Evolutionary conservation across 1,139 yeast genomes (phyloP).

Genomic region (Saccharomyces hybrid): DNA sequence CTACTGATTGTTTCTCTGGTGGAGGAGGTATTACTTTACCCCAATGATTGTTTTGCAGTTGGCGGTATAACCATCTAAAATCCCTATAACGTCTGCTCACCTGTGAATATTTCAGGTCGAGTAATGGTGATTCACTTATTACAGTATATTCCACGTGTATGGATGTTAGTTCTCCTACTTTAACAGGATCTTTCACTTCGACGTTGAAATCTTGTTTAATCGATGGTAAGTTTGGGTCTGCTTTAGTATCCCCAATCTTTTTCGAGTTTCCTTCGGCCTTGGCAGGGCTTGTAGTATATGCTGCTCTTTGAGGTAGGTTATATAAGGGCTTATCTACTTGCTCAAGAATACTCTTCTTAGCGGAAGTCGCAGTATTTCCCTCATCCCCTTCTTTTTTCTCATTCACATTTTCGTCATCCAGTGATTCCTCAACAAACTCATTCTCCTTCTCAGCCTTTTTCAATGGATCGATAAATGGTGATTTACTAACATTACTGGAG

Average conservation of each 20-base stretch:
- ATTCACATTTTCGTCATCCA: slow-evolving; percentile 7
- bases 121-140: slow-evolving; percentile 41
- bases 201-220: slow-evolving; percentile 41
- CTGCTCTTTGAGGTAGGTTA: slow-evolving; percentile 13
- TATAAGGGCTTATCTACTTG: slow-evolving; percentile 26
- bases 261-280: background rate
- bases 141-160: slow-evolving; percentile 88
- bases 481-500: background rate
- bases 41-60: slow-evolving; percentile 77
- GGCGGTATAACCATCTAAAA: slow-evolving; percentile 83
- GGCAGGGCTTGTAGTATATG: slow-evolving; percentile 1
- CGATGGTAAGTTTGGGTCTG: background rate
- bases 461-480: slow-evolving; percentile 22
- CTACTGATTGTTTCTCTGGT: slow-evolving; percentile 90
- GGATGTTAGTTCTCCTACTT: slow-evolving; percentile 82
- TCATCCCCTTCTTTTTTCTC: background rate
- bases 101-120: slow-evolving; percentile 17
- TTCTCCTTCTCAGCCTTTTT: slow-evolving; percentile 19
- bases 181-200: slow-evolving; percentile 82
- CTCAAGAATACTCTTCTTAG: slow-evolving; percentile 14
- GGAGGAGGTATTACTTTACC: slow-evolving; percentile 95
- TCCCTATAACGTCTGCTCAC: slow-evolving; percentile 78
- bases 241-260: background rate
- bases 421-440: slow-evolving; percentile 22
- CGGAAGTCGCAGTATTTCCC: background rate